Evolutionary conservation across 2,329 filamentous ascomycete genomes (phyloP).

Genomic region (Leptographium radiaticola): DNA sequence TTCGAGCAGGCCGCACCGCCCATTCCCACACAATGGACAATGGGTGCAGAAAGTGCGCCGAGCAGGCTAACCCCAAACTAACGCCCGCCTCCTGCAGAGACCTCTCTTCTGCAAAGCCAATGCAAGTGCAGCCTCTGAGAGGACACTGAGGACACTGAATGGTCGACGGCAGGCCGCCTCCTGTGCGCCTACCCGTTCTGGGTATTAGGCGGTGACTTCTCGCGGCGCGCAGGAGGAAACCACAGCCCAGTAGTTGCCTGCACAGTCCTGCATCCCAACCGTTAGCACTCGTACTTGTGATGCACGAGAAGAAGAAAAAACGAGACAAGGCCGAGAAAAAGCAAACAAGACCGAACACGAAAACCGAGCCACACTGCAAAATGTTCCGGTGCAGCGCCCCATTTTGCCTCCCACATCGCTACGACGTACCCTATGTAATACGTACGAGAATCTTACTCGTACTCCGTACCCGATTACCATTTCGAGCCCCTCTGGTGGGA

Average conservation of each 20-base stretch:
- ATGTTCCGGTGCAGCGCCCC: neutral
- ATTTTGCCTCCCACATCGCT: neutral
- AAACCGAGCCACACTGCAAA: neutral
- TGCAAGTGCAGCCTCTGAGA: neutral
- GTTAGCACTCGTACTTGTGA: neutral
- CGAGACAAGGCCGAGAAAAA: neutral
- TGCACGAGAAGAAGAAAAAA: neutral
- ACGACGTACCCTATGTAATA: too few relatives aligned
- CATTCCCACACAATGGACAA: neutral
- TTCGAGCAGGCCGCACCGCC: neutral
- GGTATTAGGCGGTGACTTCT: neutral
- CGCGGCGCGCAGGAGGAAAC: neutral
- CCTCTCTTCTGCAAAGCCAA: neutral
- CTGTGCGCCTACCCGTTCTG: neutral
- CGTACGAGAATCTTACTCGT: too few relatives aligned
- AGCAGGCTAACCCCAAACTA: too few relatives aligned
- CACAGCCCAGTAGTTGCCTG: neutral
- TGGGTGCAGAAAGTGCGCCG: too few relatives aligned
- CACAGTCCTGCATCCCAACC: neutral
- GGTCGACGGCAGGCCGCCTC: too few relatives aligned
- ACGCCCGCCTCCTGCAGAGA: too few relatives aligned
- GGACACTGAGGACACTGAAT: neutral
- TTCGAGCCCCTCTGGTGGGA: neutral
- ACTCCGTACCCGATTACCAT: neutral
- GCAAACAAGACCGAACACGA: neutral